Percentiles rank a stretch among this genome's conserved stretches.
phyloP scores from a whole-genome alignment of 306 rosid species.

The Amphicarpaea edgeworthii region DNA sequence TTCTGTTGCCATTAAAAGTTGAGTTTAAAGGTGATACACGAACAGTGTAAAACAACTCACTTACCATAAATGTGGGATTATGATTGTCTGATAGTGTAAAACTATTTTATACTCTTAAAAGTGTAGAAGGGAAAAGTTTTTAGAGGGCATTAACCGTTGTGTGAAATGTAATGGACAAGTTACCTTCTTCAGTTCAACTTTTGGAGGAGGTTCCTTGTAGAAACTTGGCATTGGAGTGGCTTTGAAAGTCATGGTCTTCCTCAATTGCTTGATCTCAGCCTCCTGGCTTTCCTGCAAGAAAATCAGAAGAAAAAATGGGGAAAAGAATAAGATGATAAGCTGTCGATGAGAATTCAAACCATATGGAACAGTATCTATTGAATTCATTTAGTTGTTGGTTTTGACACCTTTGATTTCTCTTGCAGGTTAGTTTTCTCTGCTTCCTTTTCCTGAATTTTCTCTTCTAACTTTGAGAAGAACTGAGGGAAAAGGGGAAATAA shows the following conservation, averaged over 20 bases:
- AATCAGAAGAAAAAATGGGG: not conserved
- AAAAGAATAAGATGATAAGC: constrained; percentile 4
- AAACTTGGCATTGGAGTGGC: constrained; percentile 96
- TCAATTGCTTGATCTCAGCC: constrained; percentile 86
- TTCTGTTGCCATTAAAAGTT: constrained; percentile 13
- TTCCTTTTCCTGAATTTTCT: constrained; percentile 91
- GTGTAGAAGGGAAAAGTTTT: not conserved
- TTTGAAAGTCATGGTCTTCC: constrained; percentile 83
- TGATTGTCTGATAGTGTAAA: too few relatives aligned
- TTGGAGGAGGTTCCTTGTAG: constrained; percentile 95
- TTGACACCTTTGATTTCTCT: constrained; percentile 84
- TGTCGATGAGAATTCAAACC: constrained; percentile 12
- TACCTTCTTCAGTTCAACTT: constrained; percentile 89
- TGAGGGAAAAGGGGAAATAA: constrained; percentile 46
- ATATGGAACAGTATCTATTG: not conserved
- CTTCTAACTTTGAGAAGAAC: constrained; percentile 95
- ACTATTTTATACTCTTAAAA: too few relatives aligned
- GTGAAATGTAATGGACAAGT: constrained; percentile 4
- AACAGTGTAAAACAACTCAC: too few relatives aligned
- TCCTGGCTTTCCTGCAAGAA: constrained; percentile 77
- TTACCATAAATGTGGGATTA: too few relatives aligned
- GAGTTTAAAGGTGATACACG: too few relatives aligned
- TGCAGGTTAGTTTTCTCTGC: constrained; percentile 78
- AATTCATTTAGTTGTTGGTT: not conserved
- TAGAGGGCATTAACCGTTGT: not conserved